Conservation (phyloP, 2,329 filamentous ascomycete genomes). For the Tolypocladium ovalisporum region DNA sequence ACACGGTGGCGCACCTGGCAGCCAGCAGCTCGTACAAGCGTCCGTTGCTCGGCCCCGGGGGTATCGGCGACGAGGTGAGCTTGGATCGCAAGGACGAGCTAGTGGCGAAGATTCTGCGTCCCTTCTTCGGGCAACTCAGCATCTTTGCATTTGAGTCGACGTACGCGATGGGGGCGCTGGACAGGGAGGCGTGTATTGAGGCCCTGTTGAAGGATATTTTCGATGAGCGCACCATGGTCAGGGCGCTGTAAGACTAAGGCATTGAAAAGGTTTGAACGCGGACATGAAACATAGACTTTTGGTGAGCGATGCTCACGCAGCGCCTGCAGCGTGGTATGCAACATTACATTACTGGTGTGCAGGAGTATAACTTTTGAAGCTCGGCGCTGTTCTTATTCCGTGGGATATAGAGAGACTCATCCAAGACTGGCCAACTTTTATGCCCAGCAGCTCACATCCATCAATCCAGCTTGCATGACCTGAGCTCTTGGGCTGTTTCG, state of each 20-base stretch:
- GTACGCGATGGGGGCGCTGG: constrained; percentile 69
- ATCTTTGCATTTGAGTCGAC: constrained; percentile 90
- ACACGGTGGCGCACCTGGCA: constrained; percentile 24
- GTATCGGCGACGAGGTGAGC: constrained; percentile 43
- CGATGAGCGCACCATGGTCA: constrained; percentile 62
- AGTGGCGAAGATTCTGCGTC: constrained; percentile 66
- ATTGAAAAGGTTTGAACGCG: not conserved
- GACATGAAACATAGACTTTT: not conserved
- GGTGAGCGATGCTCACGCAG: not conserved
- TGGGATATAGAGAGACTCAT: too few species aligned
- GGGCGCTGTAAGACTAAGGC: constrained; percentile 31
- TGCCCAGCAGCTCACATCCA: not conserved
- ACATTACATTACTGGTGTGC: not conserved
- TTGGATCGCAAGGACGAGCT: constrained; percentile 57
- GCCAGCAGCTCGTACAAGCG: constrained; percentile 26
- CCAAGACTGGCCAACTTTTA: not conserved
- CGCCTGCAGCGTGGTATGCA: not conserved
- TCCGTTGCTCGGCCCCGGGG: constrained; percentile 39
- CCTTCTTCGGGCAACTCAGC: constrained; percentile 85
- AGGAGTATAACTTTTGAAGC: not conserved
- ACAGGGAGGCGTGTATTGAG: constrained; percentile 52
- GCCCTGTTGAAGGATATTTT: constrained; percentile 65
- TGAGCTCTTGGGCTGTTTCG: not conserved
- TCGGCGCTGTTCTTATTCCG: not conserved
- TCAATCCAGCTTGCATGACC: not conserved